phyloP scores from a whole-genome alignment of 2,329 filamentous ascomycete genomes.

The Diaporthe capsici region DNA sequence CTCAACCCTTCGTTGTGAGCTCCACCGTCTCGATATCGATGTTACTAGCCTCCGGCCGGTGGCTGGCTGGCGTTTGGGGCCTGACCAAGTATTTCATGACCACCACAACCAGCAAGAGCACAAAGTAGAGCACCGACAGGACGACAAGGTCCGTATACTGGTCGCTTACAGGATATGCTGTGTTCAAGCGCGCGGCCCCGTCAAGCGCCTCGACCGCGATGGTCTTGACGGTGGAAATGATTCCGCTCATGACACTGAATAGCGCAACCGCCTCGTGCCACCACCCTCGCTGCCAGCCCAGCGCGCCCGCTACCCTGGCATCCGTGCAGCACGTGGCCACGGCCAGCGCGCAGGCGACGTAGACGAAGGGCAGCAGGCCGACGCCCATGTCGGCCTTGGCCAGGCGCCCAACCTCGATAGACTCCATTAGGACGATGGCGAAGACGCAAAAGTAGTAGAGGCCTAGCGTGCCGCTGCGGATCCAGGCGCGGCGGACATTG shows the following conservation, averaged over 20 bases:
- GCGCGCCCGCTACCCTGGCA: slow-evolving; percentile 37
- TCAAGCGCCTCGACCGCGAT: slow-evolving; percentile 26
- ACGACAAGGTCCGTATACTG: slow-evolving; percentile 47
- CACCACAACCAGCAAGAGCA: slow-evolving; percentile 39
- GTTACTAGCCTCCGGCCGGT: neutral
- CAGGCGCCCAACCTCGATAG: slow-evolving; percentile 46
- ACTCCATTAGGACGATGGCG: slow-evolving; percentile 46
- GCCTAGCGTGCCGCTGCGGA: slow-evolving; percentile 41
- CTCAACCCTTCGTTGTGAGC: neutral
- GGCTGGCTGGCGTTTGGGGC: neutral
- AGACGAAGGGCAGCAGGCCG: slow-evolving; percentile 45
- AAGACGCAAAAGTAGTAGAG: slow-evolving; percentile 46
- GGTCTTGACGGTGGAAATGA: slow-evolving; percentile 46
- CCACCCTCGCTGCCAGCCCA: slow-evolving; percentile 10
- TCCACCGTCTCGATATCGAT: neutral
- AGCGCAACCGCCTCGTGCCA: slow-evolving; percentile 44
- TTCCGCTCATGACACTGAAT: slow-evolving; percentile 45
- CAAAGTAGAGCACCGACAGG: slow-evolving; percentile 43
- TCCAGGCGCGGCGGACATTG: slow-evolving; percentile 41
- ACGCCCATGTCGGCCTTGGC: slow-evolving; percentile 42
- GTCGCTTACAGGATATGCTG: slow-evolving; percentile 45
- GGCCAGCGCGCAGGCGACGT: slow-evolving; percentile 43
- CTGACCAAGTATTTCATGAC: slow-evolving; percentile 25
- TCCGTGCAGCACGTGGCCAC: slow-evolving; percentile 41
- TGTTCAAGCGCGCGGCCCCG: slow-evolving; percentile 35